phyloP scores from a whole-genome alignment of 2,329 filamentous ascomycete species.

The Colletotrichum destructivum region DNA sequence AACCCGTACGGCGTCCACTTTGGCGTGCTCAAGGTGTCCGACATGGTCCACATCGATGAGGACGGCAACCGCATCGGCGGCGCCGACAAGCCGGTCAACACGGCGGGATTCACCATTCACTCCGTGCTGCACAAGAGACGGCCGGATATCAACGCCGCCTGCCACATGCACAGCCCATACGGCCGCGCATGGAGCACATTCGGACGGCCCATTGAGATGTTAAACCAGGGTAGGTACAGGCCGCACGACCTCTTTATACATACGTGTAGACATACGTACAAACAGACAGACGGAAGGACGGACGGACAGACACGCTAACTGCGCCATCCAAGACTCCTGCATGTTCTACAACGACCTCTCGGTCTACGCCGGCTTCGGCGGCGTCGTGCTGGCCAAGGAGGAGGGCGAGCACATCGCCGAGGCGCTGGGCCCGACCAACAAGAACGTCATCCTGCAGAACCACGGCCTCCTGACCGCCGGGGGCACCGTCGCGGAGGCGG shows the following conservation, averaged over 20 bases:
- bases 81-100: slow-evolving; percentile 71
- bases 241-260: rapidly evolving
- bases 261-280: too few species aligned
- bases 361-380: slow-evolving; percentile 71
- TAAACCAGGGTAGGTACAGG: slow-evolving; percentile 64
- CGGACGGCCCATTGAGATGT: slow-evolving; percentile 75
- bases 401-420: slow-evolving; percentile 75
- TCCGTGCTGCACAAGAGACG: slow-evolving; percentile 74
- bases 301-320: background rate
- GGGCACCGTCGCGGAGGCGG: slow-evolving; percentile 78
- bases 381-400: slow-evolving; percentile 68
- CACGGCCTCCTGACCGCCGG: slow-evolving; percentile 80
- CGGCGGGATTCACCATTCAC: slow-evolving; percentile 79
- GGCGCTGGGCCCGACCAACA: slow-evolving; percentile 70
- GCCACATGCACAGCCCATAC: slow-evolving; percentile 75
- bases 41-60: slow-evolving; percentile 77
- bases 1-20: slow-evolving; percentile 78
- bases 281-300: too few species aligned
- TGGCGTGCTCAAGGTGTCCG: slow-evolving; percentile 73
- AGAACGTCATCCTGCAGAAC: slow-evolving; percentile 76
- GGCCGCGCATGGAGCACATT: slow-evolving; percentile 79
- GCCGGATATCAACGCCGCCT: slow-evolving; percentile 75
- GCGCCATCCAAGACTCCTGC: slow-evolving; percentile 61
- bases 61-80: slow-evolving; percentile 74
- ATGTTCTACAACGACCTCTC: slow-evolving; percentile 75